Percentiles rank a stretch among this genome's conserved stretches.
These are phyloP conservation scores for Pleurotus giganteus DNA, from an alignment of 768 basidiomycete species.

Conservation along the genomic window DNA sequence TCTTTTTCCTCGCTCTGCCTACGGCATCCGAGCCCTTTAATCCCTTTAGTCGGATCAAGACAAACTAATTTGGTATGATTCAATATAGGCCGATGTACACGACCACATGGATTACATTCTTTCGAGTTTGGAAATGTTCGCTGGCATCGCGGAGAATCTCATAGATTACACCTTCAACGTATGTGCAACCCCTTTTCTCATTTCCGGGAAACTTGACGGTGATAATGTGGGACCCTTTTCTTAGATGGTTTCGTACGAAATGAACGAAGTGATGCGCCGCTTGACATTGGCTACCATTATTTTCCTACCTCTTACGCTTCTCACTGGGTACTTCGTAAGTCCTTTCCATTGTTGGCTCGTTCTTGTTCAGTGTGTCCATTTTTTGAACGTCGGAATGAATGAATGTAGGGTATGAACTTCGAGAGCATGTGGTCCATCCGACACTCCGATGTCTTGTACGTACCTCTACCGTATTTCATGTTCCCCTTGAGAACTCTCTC, in stretches of 20 bases:
- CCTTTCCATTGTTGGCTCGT: background rate
- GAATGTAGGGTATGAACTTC: conserved; percentile 71
- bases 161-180: conserved; percentile 78
- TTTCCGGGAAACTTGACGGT: background rate
- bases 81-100: conserved; percentile 59
- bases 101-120: conserved; percentile 78
- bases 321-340: conserved; percentile 64
- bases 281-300: conserved; percentile 69
- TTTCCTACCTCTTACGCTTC: conserved; percentile 65
- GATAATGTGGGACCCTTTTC: conserved; percentile 4
- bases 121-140: conserved; percentile 70
- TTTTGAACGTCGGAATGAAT: background rate
- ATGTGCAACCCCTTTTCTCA: conserved; percentile 18
- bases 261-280: conserved; percentile 73
- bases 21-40: background rate
- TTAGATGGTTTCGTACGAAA: conserved; percentile 71
- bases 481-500: background rate
- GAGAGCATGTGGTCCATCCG: conserved; percentile 45
- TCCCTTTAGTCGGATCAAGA: background rate
- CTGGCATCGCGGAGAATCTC: conserved; percentile 66
- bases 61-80: background rate
- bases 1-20: background rate
- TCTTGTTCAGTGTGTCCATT: background rate
- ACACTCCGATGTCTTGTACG: conserved; percentile 47
- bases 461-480: conserved; percentile 11